A percentile compares a stretch with the other conserved stretches of the same genome.
Evolutionary conservation across 2,329 filamentous ascomycete species (phyloP).

Genomic region (Didymella pomorum): DNA sequence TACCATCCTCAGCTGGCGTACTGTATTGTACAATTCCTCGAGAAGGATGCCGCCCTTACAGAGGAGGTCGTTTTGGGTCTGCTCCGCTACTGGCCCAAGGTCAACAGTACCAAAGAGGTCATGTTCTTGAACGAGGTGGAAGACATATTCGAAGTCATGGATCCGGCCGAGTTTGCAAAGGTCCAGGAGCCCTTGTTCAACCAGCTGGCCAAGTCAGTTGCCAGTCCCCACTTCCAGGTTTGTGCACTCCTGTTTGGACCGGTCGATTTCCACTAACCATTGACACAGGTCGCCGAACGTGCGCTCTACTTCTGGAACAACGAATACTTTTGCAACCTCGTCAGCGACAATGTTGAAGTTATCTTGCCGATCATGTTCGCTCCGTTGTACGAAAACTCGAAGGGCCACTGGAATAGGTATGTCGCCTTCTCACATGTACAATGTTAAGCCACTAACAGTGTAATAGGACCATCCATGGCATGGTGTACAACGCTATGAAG

Average conservation of each 20-base stretch:
- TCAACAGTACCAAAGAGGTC: constrained; percentile 99
- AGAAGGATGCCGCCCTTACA: constrained; percentile 95
- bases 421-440: constrained; percentile 34
- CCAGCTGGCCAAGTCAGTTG: constrained; percentile 95
- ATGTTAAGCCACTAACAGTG: constrained; percentile 26
- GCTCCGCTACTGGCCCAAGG: constrained; percentile 97
- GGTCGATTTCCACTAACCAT: constrained; percentile 1
- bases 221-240: constrained; percentile 95
- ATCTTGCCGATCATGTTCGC: constrained; percentile 99
- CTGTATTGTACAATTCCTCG: constrained; percentile 97
- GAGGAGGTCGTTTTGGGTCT: constrained; percentile 97
- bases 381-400: constrained; percentile 97
- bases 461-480: constrained; percentile 92
- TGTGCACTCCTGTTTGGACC: constrained; percentile 18
- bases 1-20: constrained; percentile 98
- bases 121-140: constrained; percentile 99
- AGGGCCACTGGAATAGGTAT: constrained; percentile 98
- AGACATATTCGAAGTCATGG: constrained; percentile 99
- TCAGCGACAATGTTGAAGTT: constrained; percentile 98
- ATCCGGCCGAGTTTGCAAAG: constrained; percentile 97
- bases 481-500: constrained; percentile 99
- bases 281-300: constrained; percentile 79
- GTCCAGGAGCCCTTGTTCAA: constrained; percentile 98
- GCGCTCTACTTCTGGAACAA: constrained; percentile 99
- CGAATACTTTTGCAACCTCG: constrained; percentile 98